These are phyloP conservation scores for Apiospora phragmitis DNA, from an alignment of 2,329 filamentous ascomycete species.

Conservation along the genomic window DNA sequence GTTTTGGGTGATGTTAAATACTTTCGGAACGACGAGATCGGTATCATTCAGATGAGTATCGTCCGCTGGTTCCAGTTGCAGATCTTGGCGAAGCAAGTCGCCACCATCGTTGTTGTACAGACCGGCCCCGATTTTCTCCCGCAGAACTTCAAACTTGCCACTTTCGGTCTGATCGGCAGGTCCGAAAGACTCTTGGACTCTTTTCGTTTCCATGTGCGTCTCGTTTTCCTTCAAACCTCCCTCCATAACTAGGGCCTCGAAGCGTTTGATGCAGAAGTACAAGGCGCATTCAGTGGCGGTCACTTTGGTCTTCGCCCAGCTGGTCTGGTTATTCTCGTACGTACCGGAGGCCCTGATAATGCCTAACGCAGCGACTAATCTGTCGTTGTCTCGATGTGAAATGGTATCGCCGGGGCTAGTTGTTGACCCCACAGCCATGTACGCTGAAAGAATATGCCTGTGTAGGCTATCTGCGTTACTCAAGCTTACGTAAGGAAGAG, in stretches of 20 bases:
- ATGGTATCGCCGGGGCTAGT: not conserved
- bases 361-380: not conserved
- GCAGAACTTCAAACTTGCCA: not conserved
- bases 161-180: not conserved
- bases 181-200: not conserved
- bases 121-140: not conserved
- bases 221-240: not conserved
- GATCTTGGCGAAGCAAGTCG: not conserved
- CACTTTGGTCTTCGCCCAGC: not conserved
- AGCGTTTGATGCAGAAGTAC: conserved; percentile 4
- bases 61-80: not conserved
- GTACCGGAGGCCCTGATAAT: not conserved
- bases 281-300: not conserved
- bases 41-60: too few species aligned
- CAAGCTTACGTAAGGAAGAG: not conserved
- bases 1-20: conserved; percentile 10
- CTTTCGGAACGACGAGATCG: not conserved
- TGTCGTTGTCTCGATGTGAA: not conserved
- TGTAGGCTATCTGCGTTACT: not conserved
- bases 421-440: not conserved
- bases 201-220: not conserved
- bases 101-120: not conserved
- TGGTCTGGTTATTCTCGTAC: not conserved
- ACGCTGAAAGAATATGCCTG: not conserved
- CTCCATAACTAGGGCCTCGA: not conserved